Conservation (phyloP, 495 filamentous ascomycete genomes). For the Hypoxylon lenormandii region DNA sequence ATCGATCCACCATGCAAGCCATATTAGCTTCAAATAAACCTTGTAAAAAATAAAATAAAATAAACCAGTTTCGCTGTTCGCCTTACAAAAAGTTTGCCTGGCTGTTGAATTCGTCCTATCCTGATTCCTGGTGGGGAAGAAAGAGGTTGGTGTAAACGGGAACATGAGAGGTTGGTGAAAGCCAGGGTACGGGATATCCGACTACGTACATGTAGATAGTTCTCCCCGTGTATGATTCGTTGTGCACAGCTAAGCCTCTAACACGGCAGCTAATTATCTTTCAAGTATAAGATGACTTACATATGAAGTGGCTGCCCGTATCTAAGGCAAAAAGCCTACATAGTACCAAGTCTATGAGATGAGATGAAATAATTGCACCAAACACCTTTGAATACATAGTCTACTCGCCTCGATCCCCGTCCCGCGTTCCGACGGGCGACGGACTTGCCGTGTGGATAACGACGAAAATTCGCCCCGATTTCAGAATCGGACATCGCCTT, state of each 20-base stretch:
- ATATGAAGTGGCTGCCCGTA: too few relatives aligned
- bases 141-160: constrained; percentile 15
- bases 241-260: constrained; percentile 1
- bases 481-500: constrained; percentile 15
- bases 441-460: constrained; percentile 20
- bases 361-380: not conserved
- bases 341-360: not conserved
- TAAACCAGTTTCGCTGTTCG: constrained; percentile 14
- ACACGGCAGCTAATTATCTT: not conserved
- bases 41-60: constrained; percentile 2
- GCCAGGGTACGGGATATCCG: constrained; percentile 4
- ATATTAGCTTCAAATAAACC: constrained; percentile 5
- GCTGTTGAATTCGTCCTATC: constrained; percentile 10
- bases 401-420: not conserved
- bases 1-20: not conserved
- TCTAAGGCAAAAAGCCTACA: too few relatives aligned
- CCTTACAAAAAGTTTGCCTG: constrained; percentile 16
- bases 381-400: not conserved
- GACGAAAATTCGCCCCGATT: constrained; percentile 7
- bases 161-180: constrained; percentile 33
- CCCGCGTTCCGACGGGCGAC: constrained; percentile 15
- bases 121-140: constrained; percentile 19
- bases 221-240: too few relatives aligned
- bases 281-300: too few relatives aligned
- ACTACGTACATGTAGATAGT: constrained; percentile 6